These are phyloP conservation scores for Cicer pinnatifidum DNA, from an alignment of 306 rosid genomes.

Conservation along the genomic window DNA sequence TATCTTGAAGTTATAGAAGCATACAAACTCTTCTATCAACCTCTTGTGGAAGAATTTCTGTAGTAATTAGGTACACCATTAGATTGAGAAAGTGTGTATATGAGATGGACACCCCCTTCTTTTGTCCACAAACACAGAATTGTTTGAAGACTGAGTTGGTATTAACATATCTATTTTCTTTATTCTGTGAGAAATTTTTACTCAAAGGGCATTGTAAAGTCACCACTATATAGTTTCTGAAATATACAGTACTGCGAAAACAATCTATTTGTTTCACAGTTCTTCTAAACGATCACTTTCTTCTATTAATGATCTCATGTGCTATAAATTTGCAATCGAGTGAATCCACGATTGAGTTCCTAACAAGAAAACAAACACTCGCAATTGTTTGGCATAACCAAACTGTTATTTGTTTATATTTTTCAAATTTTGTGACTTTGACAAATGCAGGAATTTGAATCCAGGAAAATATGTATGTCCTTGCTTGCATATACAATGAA, in stretches of 20 bases:
- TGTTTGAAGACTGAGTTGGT: background rate
- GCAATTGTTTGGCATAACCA: conserved; percentile 1
- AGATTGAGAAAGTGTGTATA: background rate
- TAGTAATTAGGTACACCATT: conserved; percentile 12
- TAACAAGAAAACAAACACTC: background rate
- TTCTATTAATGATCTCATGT: conserved; percentile 5
- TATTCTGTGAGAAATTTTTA: background rate
- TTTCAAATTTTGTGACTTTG: background rate
- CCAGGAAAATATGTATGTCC: conserved; percentile 9
- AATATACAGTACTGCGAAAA: background rate
- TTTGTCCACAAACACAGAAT: background rate
- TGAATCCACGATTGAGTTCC: background rate
- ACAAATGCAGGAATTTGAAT: conserved; percentile 3
- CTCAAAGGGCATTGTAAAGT: conserved; percentile 16
- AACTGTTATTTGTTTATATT: background rate
- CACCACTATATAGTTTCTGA: background rate
- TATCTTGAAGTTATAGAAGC: conserved; percentile 92
- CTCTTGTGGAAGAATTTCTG: conserved; percentile 61
- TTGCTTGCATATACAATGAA: conserved; percentile 2
- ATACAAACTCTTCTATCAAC: conserved; percentile 72
- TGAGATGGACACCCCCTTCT: conserved; percentile 5
- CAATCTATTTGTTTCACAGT: conserved; percentile 2
- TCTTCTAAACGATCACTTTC: conserved; percentile 17
- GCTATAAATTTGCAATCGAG: background rate
- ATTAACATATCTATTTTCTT: background rate